Evolutionary conservation across 2,329 filamentous ascomycete species (phyloP), one percentile per base, ranked within the genome.

Genomic region (Venturia pyrina): DNA sequence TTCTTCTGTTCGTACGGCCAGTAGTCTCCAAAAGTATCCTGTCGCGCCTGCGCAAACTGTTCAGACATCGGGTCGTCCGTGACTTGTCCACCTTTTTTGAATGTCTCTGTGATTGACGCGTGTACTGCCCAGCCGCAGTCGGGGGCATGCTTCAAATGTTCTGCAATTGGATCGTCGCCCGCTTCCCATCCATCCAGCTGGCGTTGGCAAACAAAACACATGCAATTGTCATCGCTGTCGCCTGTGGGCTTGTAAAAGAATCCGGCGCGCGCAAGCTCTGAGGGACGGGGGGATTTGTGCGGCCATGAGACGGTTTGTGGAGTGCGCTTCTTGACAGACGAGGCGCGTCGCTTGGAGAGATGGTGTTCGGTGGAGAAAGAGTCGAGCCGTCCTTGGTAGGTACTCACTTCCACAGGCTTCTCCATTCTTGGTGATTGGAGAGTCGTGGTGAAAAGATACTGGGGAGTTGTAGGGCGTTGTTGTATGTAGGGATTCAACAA

Each of bases 1-100:
- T 87, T 88, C 78, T 95, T 96, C 1, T 81, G 81, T 69, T 99
- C 93, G 71, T 99, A 90, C 0, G 93, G 92, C 95, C 95, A 99
- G 70, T 83, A 82, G 17, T 85, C 84, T n/a, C 82, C 85, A 76
- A 98, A 99, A 0, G 95, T 99, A 28, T 86, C 86, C 73, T 86
- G 87, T 70, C 95, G 85, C 37, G 93, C 93, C 61, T 89, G 86
- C 48, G 87, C 78, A 82, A 98, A 89, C 65, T 82, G 80, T 7
- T 87, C 80, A 64, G 86, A 84, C 64, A 86, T 85, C 0, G 95
- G 95, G 72, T 97, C 89, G 68, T 91, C 86, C 70, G 87, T 82
- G 56, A 88, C 85, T 65, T 83, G 82, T 34, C 87, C 77, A 17
- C 85, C 83, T 7, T 84, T 82, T 69, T 87, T 86, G 67, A 86